Evolutionary conservation across 208 protist genomes (phyloP).

Genomic region (Angomonas ambiguus): DNA sequence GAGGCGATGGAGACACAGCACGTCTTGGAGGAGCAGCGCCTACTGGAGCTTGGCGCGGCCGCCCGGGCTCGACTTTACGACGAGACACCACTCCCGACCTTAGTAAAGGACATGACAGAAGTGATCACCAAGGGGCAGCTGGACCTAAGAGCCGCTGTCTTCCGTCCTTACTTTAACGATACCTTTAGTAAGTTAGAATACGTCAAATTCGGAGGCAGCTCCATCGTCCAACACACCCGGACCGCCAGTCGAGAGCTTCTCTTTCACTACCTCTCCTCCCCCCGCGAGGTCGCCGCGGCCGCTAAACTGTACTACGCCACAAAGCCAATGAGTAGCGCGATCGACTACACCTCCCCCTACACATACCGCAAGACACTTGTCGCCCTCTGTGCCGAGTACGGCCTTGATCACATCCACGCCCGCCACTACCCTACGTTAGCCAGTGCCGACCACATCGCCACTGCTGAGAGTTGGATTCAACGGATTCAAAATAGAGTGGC

Average conservation of each 20-base stretch:
- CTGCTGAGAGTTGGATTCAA: slow-evolving; percentile 49
- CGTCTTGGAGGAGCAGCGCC: slow-evolving; percentile 47
- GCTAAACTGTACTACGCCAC: slow-evolving; percentile 78
- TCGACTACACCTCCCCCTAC: slow-evolving; percentile 85
- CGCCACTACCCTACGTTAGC: slow-evolving; percentile 59
- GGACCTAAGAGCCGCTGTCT: slow-evolving; percentile 50
- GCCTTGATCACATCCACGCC: slow-evolving; percentile 56
- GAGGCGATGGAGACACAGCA: slow-evolving; percentile 80
- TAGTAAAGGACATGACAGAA: slow-evolving; percentile 46
- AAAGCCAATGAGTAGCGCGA: slow-evolving; percentile 60
- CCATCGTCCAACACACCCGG: slow-evolving; percentile 72
- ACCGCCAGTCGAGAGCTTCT: slow-evolving; percentile 65
- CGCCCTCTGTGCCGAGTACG: slow-evolving; percentile 56
- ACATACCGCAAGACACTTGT: slow-evolving; percentile 61
- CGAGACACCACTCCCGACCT: slow-evolving; percentile 17
- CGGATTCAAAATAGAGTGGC: slow-evolving; percentile 32
- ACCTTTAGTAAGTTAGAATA: slow-evolving; percentile 78
- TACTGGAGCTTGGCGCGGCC: slow-evolving; percentile 46
- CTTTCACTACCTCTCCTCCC: slow-evolving; percentile 60
- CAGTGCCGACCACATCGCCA: slow-evolving; percentile 51
- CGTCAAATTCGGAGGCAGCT: slow-evolving; percentile 74
- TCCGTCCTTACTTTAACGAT: slow-evolving; percentile 56
- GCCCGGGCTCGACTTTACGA: slow-evolving; percentile 50
- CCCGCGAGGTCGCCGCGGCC: slow-evolving; percentile 65
- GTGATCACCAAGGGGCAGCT: slow-evolving; percentile 45